A percentile compares a stretch with the other conserved stretches of the same genome.
Conservation (phyloP, 1,284 basidiomycete genomes). For the Bondarzewia mesenterica region DNA sequence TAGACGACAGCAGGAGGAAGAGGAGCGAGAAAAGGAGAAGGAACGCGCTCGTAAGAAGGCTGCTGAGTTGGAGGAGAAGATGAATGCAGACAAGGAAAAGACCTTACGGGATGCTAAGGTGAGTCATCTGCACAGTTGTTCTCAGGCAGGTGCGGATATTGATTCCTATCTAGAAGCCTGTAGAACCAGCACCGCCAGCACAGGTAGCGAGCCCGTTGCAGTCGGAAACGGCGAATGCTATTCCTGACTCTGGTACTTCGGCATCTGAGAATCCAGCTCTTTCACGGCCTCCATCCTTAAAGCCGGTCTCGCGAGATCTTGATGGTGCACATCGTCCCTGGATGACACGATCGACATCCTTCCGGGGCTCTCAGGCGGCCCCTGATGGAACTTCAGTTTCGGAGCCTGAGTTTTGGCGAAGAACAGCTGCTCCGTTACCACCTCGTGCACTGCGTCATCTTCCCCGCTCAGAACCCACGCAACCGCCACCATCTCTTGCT, state of each 20-base stretch:
- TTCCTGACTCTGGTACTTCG: neutral
- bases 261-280: conserved; percentile 8
- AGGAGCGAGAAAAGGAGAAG: conserved; percentile 74
- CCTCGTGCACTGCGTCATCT: conserved; percentile 19
- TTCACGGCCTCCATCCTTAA: conserved; percentile 25
- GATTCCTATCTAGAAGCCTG: neutral
- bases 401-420: conserved; percentile 57
- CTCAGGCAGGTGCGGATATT: neutral
- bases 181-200: neutral
- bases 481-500: conserved; percentile 24
- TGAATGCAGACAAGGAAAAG: conserved; percentile 40
- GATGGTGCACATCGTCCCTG: conserved; percentile 18
- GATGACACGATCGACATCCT: conserved; percentile 20
- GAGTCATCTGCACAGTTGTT: no score
- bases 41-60: conserved; percentile 85
- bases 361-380: conserved; percentile 15
- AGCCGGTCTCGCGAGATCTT: conserved; percentile 4
- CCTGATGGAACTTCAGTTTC: conserved; percentile 20
- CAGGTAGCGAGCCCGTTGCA: conserved; percentile 1
- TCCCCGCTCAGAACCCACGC: conserved; percentile 10
- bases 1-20: conserved; percentile 79
- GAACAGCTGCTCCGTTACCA: conserved; percentile 31
- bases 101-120: no score
- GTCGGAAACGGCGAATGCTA: neutral
- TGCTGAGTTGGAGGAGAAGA: conserved; percentile 72